Evolutionary conservation across 2,329 filamentous ascomycete species (phyloP).

Genomic region (Neodidymelliopsis sp.): DNA sequence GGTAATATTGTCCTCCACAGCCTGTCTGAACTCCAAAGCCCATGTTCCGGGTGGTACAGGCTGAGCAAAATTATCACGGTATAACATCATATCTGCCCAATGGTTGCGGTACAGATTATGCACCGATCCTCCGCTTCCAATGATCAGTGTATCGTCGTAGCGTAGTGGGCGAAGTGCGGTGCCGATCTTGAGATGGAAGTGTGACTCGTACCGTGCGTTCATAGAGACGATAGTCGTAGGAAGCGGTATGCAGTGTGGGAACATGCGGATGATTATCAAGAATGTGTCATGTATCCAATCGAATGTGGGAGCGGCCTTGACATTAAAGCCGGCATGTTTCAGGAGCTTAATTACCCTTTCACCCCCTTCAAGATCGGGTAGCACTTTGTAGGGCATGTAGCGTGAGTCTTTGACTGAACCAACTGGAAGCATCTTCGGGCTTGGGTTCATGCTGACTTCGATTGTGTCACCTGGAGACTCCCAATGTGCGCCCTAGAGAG

Average conservation of each 20-base stretch:
- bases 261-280: conserved; percentile 71
- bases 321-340: conserved; percentile 59
- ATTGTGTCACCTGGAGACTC: conserved; percentile 58
- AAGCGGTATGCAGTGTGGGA: conserved; percentile 63
- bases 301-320: conserved; percentile 59
- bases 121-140: conserved; percentile 65
- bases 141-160: conserved; percentile 60
- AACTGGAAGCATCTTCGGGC: conserved; percentile 45
- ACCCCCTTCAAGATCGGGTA: conserved; percentile 62
- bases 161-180: conserved; percentile 62
- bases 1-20: conserved; percentile 64
- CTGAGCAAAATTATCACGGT: conserved; percentile 67
- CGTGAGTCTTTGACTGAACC: conserved; percentile 33
- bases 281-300: conserved; percentile 67
- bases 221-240: conserved; percentile 65
- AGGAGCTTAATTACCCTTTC: conserved; percentile 56
- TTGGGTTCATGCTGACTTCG: conserved; percentile 65
- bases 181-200: conserved; percentile 63
- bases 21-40: conserved; percentile 69
- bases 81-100: conserved; percentile 67
- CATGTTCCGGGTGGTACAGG: conserved; percentile 62
- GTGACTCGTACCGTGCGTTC: conserved; percentile 61
- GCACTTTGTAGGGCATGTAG: conserved; percentile 69
- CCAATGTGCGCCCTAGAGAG: conserved; percentile 67
- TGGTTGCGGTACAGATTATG: conserved; percentile 72